Conservation (phyloP, 352 stramenopile species). For the Phytophthora vignae region DNA sequence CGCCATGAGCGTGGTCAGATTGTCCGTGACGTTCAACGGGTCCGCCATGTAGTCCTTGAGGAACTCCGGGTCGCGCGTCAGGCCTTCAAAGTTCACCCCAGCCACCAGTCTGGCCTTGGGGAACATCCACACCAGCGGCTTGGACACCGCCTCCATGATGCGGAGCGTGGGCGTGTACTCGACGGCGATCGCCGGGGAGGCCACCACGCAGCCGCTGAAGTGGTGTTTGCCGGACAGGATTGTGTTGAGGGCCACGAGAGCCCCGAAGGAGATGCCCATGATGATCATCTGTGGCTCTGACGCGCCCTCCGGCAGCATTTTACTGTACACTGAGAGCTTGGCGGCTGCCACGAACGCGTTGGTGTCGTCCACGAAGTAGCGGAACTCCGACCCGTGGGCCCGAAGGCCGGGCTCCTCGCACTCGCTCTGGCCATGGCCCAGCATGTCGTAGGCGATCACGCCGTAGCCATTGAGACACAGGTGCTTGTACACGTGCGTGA, state of each 20-base stretch:
- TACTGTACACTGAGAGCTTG: constrained; percentile 45
- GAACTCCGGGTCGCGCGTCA: constrained; percentile 48
- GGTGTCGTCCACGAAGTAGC: constrained; percentile 75
- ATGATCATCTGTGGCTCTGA: constrained; percentile 48
- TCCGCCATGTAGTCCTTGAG: constrained; percentile 64
- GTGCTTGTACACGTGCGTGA: constrained; percentile 63
- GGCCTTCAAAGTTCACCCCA: constrained; percentile 57
- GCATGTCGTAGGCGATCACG: constrained; percentile 73
- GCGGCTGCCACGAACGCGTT: constrained; percentile 62
- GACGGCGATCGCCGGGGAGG: constrained; percentile 66
- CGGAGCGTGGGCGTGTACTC: constrained; percentile 61
- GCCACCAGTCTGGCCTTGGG: constrained; percentile 57
- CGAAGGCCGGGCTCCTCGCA: constrained; percentile 43
- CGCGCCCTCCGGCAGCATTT: constrained; percentile 38
- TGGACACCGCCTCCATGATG: constrained; percentile 47
- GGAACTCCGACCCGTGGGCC: constrained; percentile 61
- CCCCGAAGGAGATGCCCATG: constrained; percentile 77
- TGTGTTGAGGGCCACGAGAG: constrained; percentile 66
- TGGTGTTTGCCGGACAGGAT: constrained; percentile 53
- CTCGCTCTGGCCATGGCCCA: constrained; percentile 66
- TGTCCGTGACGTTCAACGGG: constrained; percentile 51
- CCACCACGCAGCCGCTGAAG: constrained; percentile 60
- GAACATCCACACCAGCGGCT: constrained; percentile 52
- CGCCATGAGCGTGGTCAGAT: constrained; percentile 56
- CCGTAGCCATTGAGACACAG: constrained; percentile 54